phyloP scores from a whole-genome alignment of 441 rosid genomes.

The Dalechampia spathulata region DNA sequence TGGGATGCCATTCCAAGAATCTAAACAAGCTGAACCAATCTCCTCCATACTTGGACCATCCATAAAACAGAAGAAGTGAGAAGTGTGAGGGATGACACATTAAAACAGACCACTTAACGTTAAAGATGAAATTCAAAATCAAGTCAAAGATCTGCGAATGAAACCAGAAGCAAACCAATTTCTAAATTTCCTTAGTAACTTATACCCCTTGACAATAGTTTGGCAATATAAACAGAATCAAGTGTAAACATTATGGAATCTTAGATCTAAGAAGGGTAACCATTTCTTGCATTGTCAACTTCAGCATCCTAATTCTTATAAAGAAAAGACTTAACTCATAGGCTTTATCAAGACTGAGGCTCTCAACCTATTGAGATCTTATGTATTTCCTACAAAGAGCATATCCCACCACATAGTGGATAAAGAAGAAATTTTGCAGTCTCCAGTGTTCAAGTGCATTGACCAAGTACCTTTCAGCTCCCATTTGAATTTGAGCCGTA shows the following conservation, averaged over 20 bases:
- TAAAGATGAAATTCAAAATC: background rate
- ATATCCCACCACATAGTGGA: background rate
- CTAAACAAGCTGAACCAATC: conserved; percentile 76
- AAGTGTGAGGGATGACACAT: too few species aligned
- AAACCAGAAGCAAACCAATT: background rate
- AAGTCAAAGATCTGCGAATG: background rate
- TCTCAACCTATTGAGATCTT: background rate
- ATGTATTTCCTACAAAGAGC: background rate
- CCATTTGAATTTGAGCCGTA: conserved; percentile 77
- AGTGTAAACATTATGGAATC: background rate
- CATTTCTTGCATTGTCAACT: background rate
- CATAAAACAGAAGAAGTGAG: background rate
- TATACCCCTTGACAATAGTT: background rate
- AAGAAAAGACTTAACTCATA: background rate
- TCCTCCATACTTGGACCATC: conserved; percentile 59
- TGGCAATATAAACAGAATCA: background rate
- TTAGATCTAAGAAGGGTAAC: background rate
- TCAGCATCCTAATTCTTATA: background rate
- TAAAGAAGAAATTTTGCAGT: background rate
- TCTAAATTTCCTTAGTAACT: background rate
- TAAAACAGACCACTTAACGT: background rate
- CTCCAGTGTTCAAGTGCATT: too few species aligned
- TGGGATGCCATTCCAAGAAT: conserved; percentile 68
- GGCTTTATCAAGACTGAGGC: background rate
- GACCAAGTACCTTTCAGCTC: conserved; percentile 76